Evolutionary conservation across 176 grass and related monocot species (phyloP), one percentile per base, ranked within the genome.

Genomic region (Thinopyrum elongatum): DNA sequence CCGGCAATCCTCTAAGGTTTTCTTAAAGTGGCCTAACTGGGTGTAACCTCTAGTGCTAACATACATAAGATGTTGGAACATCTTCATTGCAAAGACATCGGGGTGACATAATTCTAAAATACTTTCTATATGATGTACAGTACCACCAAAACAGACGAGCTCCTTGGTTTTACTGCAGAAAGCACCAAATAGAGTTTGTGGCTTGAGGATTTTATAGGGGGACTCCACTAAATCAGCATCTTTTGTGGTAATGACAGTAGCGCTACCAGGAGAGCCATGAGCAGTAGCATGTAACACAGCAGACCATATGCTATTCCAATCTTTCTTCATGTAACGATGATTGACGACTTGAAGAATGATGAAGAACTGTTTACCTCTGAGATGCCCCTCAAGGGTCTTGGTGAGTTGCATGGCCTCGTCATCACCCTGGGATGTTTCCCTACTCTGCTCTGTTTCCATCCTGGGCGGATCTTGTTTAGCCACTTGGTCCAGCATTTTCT

Each of bases 71-170:
- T 62, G 76, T 3, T 71, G n/a, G 22, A 86, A 10, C n/a, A 57
- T 79, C 14, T 58, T 46, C 65, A 38, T 2, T 23, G 60, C 74
- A 21, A 58, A 79, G 15, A 17, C 4, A 39, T 49, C 7, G 1
- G 10, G 23, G 5, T 10, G 2, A 10, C 63, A 67, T 9, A 26
- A 2, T 0, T 3, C 0, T 3, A 39, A 25, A 25, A 65, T 8
- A 7, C 0, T 0, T 0, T 0, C 0, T 47, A 47, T 47, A 0
- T 3, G 3, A 47, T 2, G 0, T 17, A 4, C 8, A 21, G 0
- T 1, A 7, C 0, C 6, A 16, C 44, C 3, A 47, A 13, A 47
- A 15, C 4, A 22, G n/a, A n/a, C n/a, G 11, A 9, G 34, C 22
- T n/a, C 19, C 1, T n/a, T 4, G 0, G 21, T 31, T 23, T 31